A percentile compares a stretch with the other conserved stretches of the same genome.
Conservation (phyloP, 208 protist species). For the Leishmania major region DNA sequence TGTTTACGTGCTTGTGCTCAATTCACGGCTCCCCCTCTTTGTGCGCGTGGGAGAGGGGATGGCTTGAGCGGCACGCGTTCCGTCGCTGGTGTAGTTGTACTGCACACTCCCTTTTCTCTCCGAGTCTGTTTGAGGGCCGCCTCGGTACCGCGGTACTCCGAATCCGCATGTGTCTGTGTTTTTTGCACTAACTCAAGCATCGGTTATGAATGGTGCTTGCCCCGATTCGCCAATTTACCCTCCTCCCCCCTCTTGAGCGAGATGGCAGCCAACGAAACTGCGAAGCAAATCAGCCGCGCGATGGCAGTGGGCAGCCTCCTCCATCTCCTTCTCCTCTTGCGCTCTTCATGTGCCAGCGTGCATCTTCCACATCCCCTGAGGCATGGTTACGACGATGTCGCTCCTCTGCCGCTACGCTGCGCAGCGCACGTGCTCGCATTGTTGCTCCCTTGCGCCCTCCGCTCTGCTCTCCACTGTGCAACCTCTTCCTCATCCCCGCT, state of each 20-base stretch:
- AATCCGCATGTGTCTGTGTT: not conserved
- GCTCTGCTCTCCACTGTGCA: not conserved
- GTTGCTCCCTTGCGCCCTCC: not conserved
- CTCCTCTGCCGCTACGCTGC: not conserved
- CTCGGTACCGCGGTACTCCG: not conserved
- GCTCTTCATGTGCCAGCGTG: not conserved
- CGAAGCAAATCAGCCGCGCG: not conserved
- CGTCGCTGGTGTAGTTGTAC: no score
- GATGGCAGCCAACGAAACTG: not conserved
- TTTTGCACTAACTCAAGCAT: not conserved
- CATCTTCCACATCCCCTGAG: not conserved
- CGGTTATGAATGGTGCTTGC: not conserved
- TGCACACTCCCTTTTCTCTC: not conserved
- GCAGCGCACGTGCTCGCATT: not conserved
- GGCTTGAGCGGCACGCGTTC: no score
- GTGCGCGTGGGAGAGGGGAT: no score
- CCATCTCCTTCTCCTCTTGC: not conserved
- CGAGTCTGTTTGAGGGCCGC: not conserved
- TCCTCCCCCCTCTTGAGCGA: not conserved
- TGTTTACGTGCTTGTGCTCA: not conserved
- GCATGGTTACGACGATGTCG: not conserved
- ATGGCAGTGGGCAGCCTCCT: not conserved
- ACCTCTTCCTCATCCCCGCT: not conserved
- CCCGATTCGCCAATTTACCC: not conserved
- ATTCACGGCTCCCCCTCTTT: not conserved